A percentile compares a stretch with the other conserved stretches of the same genome.
Evolutionary conservation across 2,329 filamentous ascomycete genomes (phyloP).

Genomic region (Nigrospora sphaerica): DNA sequence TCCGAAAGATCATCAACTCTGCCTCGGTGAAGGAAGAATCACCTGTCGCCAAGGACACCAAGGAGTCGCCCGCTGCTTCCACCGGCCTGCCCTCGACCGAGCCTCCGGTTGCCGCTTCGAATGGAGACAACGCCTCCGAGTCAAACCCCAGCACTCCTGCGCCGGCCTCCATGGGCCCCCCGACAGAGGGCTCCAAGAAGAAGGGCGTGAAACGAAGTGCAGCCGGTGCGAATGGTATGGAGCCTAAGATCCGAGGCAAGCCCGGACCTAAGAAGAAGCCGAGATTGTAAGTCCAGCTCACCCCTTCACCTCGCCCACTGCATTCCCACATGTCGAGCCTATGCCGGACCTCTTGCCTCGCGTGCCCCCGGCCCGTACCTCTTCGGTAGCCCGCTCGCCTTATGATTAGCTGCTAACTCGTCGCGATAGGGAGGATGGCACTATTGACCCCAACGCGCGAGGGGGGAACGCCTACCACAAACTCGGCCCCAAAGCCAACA

Average conservation of each 20-base stretch:
- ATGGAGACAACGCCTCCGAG: constrained; percentile 50
- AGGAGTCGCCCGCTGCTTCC: constrained; percentile 39
- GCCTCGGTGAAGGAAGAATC: constrained; percentile 35
- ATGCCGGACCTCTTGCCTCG: not conserved
- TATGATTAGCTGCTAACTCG: constrained; percentile 16
- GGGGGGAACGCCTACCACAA: constrained; percentile 58
- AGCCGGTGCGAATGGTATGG: constrained; percentile 51
- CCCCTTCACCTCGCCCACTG: constrained; percentile 1
- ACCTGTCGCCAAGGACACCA: constrained; percentile 18
- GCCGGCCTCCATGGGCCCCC: constrained; percentile 52
- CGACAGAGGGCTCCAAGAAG: constrained; percentile 59
- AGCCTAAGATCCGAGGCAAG: constrained; percentile 69
- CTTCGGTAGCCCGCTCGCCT: not conserved
- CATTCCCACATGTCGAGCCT: not conserved
- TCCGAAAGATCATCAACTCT: constrained; percentile 43
- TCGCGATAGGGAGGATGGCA: constrained; percentile 50
- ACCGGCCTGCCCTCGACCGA: constrained; percentile 25
- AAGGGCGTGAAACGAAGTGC: constrained; percentile 68
- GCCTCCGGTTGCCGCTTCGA: constrained; percentile 29
- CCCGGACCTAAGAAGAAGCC: constrained; percentile 96
- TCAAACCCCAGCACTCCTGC: constrained; percentile 54
- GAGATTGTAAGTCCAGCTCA: constrained; percentile 64
- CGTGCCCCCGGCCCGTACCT: too few species aligned
- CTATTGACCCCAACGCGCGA: constrained; percentile 49
- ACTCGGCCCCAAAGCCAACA: constrained; percentile 92